Evolutionary conservation across 1,139 yeast genomes (phyloP).

Genomic region (Spencermartinsiella ligniputridi): DNA sequence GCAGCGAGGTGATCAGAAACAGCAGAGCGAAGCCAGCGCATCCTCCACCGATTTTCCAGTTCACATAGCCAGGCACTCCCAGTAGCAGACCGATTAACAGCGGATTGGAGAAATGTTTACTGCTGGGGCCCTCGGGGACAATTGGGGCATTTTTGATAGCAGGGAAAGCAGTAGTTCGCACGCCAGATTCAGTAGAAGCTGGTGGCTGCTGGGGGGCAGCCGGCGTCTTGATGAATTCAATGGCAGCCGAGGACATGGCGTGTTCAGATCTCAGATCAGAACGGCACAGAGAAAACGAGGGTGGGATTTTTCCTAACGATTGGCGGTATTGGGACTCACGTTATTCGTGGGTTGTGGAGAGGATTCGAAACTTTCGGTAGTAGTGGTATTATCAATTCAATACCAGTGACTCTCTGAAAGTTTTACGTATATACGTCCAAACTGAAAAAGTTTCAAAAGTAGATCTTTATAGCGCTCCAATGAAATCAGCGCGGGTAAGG

Average conservation of each 20-base stretch:
- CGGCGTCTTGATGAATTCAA: slow-evolving; percentile 58
- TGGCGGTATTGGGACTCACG: too few species aligned
- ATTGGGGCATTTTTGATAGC: slow-evolving; percentile 81
- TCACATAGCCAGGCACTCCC: slow-evolving; percentile 61
- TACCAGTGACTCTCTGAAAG: too few species aligned
- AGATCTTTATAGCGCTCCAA: too few species aligned
- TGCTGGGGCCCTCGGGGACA: slow-evolving; percentile 91
- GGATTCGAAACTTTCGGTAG: too few species aligned
- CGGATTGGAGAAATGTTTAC: slow-evolving; percentile 66
- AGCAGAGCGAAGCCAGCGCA: slow-evolving; percentile 52
- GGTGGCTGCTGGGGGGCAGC: slow-evolving; percentile 49
- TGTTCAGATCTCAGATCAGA: too few species aligned
- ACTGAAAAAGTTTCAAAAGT: too few species aligned
- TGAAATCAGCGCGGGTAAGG: too few species aligned
- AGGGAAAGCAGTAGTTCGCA: slow-evolving; percentile 60
- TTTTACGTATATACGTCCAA: too few species aligned
- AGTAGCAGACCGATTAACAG: slow-evolving; percentile 49
- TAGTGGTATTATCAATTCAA: too few species aligned
- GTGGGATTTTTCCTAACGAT: too few species aligned
- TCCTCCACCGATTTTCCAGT: slow-evolving; percentile 71
- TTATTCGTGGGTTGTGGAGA: too few species aligned
- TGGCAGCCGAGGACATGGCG: slow-evolving; percentile 16
- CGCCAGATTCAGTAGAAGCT: slow-evolving; percentile 50
- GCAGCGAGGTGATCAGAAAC: slow-evolving; percentile 52
- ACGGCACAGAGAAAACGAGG: too few species aligned